phyloP scores from a whole-genome alignment of 352 stramenopile genomes.

The Vaucheria bursata region DNA sequence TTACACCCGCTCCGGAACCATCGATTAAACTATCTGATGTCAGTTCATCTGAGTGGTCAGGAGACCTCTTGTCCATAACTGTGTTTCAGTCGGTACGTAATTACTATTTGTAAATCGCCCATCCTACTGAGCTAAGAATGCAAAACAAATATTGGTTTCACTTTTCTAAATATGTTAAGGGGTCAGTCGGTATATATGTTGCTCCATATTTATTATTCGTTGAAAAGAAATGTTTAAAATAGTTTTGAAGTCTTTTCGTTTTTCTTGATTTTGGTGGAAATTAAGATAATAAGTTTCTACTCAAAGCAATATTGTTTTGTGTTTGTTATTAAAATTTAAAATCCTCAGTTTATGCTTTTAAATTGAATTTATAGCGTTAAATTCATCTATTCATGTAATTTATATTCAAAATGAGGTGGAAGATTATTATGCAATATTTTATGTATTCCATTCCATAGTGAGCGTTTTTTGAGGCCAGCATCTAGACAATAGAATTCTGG shows the following conservation, averaged over 20 bases:
- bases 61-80: slow-evolving; percentile 20
- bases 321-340: no score
- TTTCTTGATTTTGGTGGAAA: not conserved
- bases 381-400: no score
- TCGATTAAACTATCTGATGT: not conserved
- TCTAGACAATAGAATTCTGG: not conserved
- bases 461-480: not conserved
- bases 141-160: not conserved
- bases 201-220: not conserved
- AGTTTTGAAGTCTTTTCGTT: not conserved
- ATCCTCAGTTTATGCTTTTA: no score
- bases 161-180: not conserved
- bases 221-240: not conserved
- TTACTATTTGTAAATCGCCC: not conserved
- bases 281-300: no score
- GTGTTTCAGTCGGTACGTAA: slow-evolving; percentile 16
- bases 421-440: not conserved
- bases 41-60: slow-evolving; percentile 10
- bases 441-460: not conserved
- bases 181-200: not conserved
- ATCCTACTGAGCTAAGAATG: not conserved
- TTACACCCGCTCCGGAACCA: not conserved
- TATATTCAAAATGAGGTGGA: no score
- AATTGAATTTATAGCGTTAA: no score
- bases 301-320: no score